phyloP scores from a whole-genome alignment of 306 rosid genomes.

The Medicago lupulina region DNA sequence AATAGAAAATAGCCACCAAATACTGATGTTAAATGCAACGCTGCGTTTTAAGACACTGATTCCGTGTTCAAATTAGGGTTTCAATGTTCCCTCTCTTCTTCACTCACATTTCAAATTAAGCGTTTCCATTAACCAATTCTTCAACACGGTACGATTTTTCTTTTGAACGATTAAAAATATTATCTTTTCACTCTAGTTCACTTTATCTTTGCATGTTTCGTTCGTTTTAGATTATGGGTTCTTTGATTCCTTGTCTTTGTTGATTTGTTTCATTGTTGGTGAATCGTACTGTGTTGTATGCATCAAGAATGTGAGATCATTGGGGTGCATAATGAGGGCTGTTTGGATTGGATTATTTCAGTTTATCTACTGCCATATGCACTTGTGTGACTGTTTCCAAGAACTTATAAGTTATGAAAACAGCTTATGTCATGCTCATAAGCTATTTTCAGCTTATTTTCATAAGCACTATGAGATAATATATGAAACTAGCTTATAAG shows the following conservation, averaged over 20 bases:
- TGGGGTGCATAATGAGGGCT: not conserved
- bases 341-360: too few relatives aligned
- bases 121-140: conserved; percentile 14
- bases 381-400: too few relatives aligned
- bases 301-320: conserved; percentile 1
- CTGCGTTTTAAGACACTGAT: conserved; percentile 26
- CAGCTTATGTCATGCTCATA: too few relatives aligned
- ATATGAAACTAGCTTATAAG: too few relatives aligned
- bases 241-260: not conserved
- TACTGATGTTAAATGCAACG: not conserved
- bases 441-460: too few relatives aligned
- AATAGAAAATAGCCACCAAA: not conserved
- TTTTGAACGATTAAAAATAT: not conserved
- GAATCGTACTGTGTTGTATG: not conserved
- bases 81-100: not conserved
- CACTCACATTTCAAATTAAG: not conserved
- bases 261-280: conserved; percentile 18
- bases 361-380: too few relatives aligned
- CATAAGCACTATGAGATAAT: too few relatives aligned
- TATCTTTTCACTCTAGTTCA: conserved; percentile 28
- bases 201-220: not conserved
- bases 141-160: conserved; percentile 40
- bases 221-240: conserved; percentile 18
- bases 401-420: too few relatives aligned
- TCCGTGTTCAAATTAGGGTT: conserved; percentile 29